These are phyloP conservation scores for Pilaira anomala DNA, from an alignment of 192 early-diverging fungal genomes.

Conservation along the genomic window DNA sequence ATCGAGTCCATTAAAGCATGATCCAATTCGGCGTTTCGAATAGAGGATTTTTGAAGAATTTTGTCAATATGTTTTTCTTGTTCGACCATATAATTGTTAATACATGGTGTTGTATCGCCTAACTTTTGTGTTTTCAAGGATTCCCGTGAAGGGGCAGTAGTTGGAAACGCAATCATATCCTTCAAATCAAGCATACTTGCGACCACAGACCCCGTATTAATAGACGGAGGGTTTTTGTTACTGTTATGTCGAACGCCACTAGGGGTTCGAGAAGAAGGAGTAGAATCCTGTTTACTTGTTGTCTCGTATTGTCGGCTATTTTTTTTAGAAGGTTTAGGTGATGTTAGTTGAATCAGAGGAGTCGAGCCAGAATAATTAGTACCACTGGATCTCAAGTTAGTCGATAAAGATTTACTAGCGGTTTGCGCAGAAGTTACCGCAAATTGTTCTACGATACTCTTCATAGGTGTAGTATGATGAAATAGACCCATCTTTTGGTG, in stretches of 20 bases:
- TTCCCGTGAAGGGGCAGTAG: background rate
- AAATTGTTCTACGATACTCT: constrained; percentile 19
- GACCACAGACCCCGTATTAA: background rate
- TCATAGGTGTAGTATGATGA: constrained; percentile 40
- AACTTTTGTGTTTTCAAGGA: background rate
- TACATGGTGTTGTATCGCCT: background rate
- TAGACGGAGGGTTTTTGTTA: background rate
- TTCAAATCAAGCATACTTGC: constrained; percentile 16
- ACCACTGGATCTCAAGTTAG: background rate
- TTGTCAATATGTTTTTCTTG: constrained; percentile 14
- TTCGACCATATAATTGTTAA: background rate
- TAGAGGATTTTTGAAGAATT: constrained; percentile 6
- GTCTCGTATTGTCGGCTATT: constrained; percentile 8
- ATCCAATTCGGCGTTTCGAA: constrained; percentile 15
- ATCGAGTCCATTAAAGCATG: constrained; percentile 16
- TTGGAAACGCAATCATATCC: constrained; percentile 21
- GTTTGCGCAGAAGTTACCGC: background rate
- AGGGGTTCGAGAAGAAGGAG: constrained; percentile 3
- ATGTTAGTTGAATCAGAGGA: constrained; percentile 3
- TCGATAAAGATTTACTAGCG: background rate
- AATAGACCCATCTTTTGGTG: constrained; percentile 63
- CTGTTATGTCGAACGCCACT: background rate
- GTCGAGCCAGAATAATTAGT: background rate
- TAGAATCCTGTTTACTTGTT: background rate
- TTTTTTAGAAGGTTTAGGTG: constrained; percentile 5